A percentile compares a stretch with the other conserved stretches of the same genome.
phyloP scores from a whole-genome alignment of 345 rosid species.

The Erucastrum elatum region DNA sequence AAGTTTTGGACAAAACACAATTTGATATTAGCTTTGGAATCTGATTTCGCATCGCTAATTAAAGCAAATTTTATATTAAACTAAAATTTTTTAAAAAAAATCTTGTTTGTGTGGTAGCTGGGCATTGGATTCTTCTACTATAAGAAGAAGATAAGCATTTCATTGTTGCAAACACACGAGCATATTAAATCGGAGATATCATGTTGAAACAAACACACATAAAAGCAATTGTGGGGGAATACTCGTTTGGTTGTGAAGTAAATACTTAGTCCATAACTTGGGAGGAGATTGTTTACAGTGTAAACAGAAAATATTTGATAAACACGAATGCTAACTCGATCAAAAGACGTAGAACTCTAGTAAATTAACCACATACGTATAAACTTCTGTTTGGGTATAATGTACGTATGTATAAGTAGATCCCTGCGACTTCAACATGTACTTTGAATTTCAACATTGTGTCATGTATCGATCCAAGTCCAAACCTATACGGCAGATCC shows the following conservation, averaged over 20 bases:
- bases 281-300: neutral
- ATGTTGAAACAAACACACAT: neutral
- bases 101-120: conserved; percentile 13
- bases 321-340: conserved; percentile 6
- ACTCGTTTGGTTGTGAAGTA: neutral
- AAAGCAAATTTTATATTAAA: neutral
- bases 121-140: conserved; percentile 12
- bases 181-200: neutral
- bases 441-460: neutral
- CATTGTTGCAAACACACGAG: conserved; percentile 3
- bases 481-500: conserved; percentile 18
- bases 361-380: neutral
- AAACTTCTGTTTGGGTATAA: neutral
- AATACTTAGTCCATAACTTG: neutral
- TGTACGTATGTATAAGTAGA: conserved; percentile 10
- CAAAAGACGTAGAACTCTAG: neutral
- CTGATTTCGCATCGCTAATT: neutral
- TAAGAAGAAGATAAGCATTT: neutral
- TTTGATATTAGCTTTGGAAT: neutral
- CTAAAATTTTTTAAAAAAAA: neutral
- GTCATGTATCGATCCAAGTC: conserved; percentile 13
- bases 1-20: neutral
- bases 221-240: conserved; percentile 10
- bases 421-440: neutral
- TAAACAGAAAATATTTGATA: neutral